Base-by-base conservation (phyloP, 306 rosid genomes). In the Crotalaria pallida region DNA sequence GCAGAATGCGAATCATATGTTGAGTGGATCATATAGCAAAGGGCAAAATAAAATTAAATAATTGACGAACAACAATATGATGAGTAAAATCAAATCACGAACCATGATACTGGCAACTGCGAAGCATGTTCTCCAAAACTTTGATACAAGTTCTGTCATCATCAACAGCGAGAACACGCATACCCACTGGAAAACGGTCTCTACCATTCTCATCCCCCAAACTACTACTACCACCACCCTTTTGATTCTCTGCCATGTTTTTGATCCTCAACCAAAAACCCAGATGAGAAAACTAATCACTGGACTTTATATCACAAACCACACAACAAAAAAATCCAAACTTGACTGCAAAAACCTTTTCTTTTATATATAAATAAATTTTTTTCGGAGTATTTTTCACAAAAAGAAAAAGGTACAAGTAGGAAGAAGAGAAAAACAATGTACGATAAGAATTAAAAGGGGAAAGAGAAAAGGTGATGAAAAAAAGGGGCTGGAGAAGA, bases 91-190 rank as follows among this genome's bases (percentile, higher is more conserved):
- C 23, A 67, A 15, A 47, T 13, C 69, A 77, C 83, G 24, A 74
- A 93, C 98, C 98, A 18, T 84, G 85, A 64, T 93, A 93, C 21
- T 84, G 84, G 90, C 98, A 93, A 81, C 78, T 79, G 26, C 80
- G 86, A 80, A 93, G 96, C 66, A 93, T 74, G 41, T 16, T 76
- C 69, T 88, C 96, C 73, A 90, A 71, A 15, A 88, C 29, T 68
- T 74, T 90, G 67, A 93, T 88, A 76, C 96, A 93, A 45, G 72
- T 76, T 61, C 78, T 86, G 79, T 90, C 81, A 43, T 89, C 96
- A 11, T 93, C 98, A 33, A 90, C 98, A 2, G 91, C 96, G 16
- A 93, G 86, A 77, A 93, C 96, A 48, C 88, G 84, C 98, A 93
- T 88, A 45, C 98, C 98, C 50, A 77, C 86, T 3, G 96, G 96